Conservation (phyloP, 345 rosid genomes). For the Moricandia arvensis region DNA sequence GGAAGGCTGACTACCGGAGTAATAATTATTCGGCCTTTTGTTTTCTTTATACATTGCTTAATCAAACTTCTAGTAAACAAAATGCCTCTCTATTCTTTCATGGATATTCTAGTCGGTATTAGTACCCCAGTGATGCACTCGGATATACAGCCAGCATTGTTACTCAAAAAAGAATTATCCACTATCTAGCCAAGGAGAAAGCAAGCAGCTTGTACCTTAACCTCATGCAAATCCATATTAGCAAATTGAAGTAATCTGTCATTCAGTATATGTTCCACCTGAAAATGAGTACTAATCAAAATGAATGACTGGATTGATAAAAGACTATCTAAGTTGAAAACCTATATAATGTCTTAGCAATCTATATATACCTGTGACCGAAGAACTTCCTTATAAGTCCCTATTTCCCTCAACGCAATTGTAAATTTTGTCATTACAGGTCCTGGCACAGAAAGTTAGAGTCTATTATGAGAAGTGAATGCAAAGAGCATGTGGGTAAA, state of each 20-base stretch:
- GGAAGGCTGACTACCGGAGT: too few relatives aligned
- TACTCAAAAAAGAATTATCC: too few relatives aligned
- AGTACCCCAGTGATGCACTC: too few relatives aligned
- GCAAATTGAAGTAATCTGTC: conserved; percentile 90
- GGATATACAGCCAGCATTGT: too few relatives aligned
- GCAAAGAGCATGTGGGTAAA: too few relatives aligned
- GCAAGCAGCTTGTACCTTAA: conserved; percentile 66
- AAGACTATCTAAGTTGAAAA: background rate
- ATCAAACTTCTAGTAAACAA: too few relatives aligned
- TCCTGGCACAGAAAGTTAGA: conserved; percentile 50
- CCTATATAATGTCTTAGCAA: background rate
- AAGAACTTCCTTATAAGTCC: conserved; percentile 96
- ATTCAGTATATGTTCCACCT: conserved; percentile 96
- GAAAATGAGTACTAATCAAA: conserved; percentile 30
- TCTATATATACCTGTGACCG: conserved; percentile 74
- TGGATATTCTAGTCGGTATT: too few relatives aligned
- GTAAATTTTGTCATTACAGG: conserved; percentile 99
- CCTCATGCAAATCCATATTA: conserved; percentile 82
- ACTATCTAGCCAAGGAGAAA: conserved; percentile 13
- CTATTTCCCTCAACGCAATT: conserved; percentile 97
- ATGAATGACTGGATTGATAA: background rate
- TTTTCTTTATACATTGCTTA: too few relatives aligned
- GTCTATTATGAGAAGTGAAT: too few relatives aligned
- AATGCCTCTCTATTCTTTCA: too few relatives aligned
- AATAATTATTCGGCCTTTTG: too few relatives aligned